Conservation (phyloP, 306 rosid genomes). For the Rubus parviflorus region DNA sequence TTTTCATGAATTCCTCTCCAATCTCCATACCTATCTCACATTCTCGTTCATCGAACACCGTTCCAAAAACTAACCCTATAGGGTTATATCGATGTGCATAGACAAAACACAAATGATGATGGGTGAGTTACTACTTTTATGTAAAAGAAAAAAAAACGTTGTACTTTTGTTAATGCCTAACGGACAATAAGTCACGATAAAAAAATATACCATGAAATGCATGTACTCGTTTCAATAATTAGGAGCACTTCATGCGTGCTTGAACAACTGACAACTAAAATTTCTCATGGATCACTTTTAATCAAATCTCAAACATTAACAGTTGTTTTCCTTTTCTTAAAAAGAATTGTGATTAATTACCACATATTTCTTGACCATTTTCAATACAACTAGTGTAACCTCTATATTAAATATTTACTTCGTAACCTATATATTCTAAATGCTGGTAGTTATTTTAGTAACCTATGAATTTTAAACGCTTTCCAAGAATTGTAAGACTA, state of each 20-base stretch:
- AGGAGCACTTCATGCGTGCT: neutral
- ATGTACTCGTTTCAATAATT: neutral
- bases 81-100: neutral
- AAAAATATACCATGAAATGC: neutral
- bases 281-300: neutral
- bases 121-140: neutral
- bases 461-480: neutral
- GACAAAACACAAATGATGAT: neutral
- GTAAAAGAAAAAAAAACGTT: neutral
- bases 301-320: neutral
- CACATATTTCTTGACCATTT: neutral
- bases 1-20: slow-evolving; percentile 1
- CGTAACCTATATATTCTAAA: neutral
- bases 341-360: neutral
- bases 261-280: neutral
- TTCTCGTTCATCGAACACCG: neutral
- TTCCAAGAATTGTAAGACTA: neutral
- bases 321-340: neutral
- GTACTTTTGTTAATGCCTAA: neutral
- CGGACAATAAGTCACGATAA: neutral
- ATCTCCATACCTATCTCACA: slow-evolving; percentile 1
- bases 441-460: neutral
- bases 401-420: neutral
- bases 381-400: neutral
- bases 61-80: neutral